Evolutionary conservation across 2,329 filamentous ascomycete genomes (phyloP).

Genomic region (Zymoseptoria tritici): DNA sequence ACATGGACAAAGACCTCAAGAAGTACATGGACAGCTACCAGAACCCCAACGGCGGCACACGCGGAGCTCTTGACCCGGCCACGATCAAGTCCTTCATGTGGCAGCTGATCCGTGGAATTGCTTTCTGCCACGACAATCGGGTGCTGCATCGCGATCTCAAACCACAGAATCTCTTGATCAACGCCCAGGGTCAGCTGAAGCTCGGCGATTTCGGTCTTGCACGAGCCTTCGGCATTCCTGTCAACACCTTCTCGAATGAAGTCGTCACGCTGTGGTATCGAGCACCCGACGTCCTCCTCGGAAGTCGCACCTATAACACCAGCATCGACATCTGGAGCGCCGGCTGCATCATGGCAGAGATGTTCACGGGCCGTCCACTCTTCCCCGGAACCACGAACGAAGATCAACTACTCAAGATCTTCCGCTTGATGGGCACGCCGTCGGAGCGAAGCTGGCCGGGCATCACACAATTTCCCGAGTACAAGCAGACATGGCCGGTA

Average conservation of each 20-base stretch:
- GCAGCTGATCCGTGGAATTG: constrained; percentile 79
- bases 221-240: constrained; percentile 80
- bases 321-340: constrained; percentile 96
- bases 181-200: constrained; percentile 81
- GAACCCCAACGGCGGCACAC: constrained; percentile 62
- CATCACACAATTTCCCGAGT: constrained; percentile 92
- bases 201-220: constrained; percentile 85
- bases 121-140: constrained; percentile 83
- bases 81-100: constrained; percentile 99
- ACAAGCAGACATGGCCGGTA: constrained; percentile 90
- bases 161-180: constrained; percentile 82
- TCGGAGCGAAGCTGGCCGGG: constrained; percentile 94
- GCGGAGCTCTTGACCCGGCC: constrained; percentile 76
- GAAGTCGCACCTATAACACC: constrained; percentile 85
- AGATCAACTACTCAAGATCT: constrained; percentile 94
- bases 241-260: constrained; percentile 90
- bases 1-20: constrained; percentile 97
- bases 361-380: constrained; percentile 74
- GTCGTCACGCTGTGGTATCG: constrained; percentile 94
- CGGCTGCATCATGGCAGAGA: constrained; percentile 91
- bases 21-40: constrained; percentile 78
- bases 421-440: constrained; percentile 96
- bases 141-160: constrained; percentile 84
- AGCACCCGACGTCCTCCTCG: constrained; percentile 80
- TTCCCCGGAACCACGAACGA: constrained; percentile 98